Base-by-base conservation (phyloP, 768 basidiomycete genomes). In the Harrya chromipes region DNA sequence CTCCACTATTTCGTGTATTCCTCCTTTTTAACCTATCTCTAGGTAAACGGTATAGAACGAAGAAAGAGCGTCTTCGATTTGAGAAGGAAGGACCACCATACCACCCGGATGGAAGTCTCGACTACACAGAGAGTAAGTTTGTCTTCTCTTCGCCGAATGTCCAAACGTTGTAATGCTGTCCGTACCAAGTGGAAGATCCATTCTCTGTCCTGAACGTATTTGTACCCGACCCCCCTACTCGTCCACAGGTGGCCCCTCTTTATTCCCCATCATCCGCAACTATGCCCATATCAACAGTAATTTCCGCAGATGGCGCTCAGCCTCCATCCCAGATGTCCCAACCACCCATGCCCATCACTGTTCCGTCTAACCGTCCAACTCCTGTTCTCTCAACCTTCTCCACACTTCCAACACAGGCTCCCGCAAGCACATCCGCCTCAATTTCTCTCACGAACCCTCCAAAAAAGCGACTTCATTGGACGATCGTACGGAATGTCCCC, bases 41-140 rank as follows among this genome's bases (percentile, higher is more conserved):
- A 87, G 87, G 86, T 17, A 90, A 89, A 58, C 78, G 81, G 12
- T 89, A 90, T 60, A 80, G 79, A 47, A 90, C 87, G 2, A 91
- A 91, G 73, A 90, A 85, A 58, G 88, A 91, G 55, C 75, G 88
- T 10, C 57, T 89, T 49, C 75, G 85, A n/a, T 76, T 90, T 39
- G 89, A 90, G 59, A 84, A 80, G 52, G 81, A 83, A 52, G 88
- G 88, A 0, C 85, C 84, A 16, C 89, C 88, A 1, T 74, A 76
- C 20, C 72, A 73, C 6, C 62, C 79, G n/a, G 88, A 91, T 60
- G 88, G 88, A n/a, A 90, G 88, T 64, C 70, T 90, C 27, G 82
- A 88, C 66, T 89, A 88, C 56, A 57, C 75, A 21, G 80, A 87
- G 65, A 80, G 87, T 88, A 60, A 36, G 82, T 70, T 2, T 24